Conservation (phyloP, 371 early-diverging fungal genomes). For the Polyrhizophydium stewartii region DNA sequence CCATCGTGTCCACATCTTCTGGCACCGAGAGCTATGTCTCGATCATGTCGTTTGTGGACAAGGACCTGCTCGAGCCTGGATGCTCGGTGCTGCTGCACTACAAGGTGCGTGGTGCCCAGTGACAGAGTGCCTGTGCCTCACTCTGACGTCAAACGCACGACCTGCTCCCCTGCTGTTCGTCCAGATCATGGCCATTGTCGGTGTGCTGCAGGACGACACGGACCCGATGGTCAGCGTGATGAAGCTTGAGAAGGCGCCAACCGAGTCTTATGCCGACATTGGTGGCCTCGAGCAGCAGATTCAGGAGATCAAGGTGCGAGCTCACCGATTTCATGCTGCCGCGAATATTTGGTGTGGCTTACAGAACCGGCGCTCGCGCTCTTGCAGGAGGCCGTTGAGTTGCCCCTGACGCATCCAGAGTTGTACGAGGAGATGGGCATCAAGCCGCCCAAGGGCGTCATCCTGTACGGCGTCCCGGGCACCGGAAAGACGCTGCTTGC, state of each 20-base stretch:
- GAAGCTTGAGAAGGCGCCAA: constrained; percentile 99
- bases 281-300: constrained; percentile 99
- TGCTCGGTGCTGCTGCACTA: constrained; percentile 98
- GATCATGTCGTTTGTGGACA: constrained; percentile 99
- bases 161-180: background rate
- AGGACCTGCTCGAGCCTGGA: constrained; percentile 98
- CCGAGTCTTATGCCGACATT: constrained; percentile 99
- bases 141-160: background rate
- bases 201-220: constrained; percentile 96
- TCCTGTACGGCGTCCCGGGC: constrained; percentile 99
- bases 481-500: constrained; percentile 99
- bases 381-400: constrained; percentile 80
- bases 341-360: no score
- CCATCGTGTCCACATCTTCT: constrained; percentile 94
- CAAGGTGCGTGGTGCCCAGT: constrained; percentile 52
- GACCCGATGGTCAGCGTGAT: constrained; percentile 99
- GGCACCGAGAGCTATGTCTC: constrained; percentile 99
- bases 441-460: constrained; percentile 98
- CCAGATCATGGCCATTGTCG: constrained; percentile 86
- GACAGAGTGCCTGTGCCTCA: background rate
- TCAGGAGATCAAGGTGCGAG: constrained; percentile 93
- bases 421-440: constrained; percentile 99
- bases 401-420: constrained; percentile 99
- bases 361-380: background rate
- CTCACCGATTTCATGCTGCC: background rate